Conservation (phyloP, 495 filamentous ascomycete genomes). For the Tuber microsphaerosporum region DNA sequence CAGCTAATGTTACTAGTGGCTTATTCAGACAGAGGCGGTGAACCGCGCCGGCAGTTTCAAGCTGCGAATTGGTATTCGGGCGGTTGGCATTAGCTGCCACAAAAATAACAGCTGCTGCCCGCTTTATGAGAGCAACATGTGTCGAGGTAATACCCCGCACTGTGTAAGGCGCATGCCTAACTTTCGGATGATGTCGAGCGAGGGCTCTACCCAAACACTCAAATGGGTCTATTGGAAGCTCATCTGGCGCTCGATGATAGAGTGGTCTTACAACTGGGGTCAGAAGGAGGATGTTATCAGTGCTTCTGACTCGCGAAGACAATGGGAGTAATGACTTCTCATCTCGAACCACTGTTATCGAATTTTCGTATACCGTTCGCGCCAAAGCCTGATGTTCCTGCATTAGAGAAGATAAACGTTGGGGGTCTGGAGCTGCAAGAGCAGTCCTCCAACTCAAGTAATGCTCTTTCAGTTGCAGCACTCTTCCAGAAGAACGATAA, state of each 20-base stretch:
- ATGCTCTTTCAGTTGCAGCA: slow-evolving; percentile 36
- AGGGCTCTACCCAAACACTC: slow-evolving; percentile 54
- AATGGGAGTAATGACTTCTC: slow-evolving; percentile 39
- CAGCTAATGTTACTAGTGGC: slow-evolving; percentile 41
- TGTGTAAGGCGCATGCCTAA: slow-evolving; percentile 58
- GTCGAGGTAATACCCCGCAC: slow-evolving; percentile 54
- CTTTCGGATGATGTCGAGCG: slow-evolving; percentile 50
- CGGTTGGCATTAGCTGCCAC: slow-evolving; percentile 43
- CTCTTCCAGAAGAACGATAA: slow-evolving; percentile 34
- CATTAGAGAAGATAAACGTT: slow-evolving; percentile 37
- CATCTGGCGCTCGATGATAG: slow-evolving; percentile 37
- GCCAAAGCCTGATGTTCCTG: slow-evolving; percentile 37
- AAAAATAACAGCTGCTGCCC: slow-evolving; percentile 52
- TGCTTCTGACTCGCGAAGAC: slow-evolving; percentile 26
- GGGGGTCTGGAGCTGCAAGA: slow-evolving; percentile 32
- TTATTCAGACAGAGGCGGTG: slow-evolving; percentile 40
- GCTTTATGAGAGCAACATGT: slow-evolving; percentile 55
- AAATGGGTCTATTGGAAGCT: slow-evolving; percentile 50
- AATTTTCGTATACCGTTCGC: slow-evolving; percentile 39
- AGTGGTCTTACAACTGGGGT: slow-evolving; percentile 53
- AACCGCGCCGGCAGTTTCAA: slow-evolving; percentile 39
- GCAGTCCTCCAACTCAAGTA: slow-evolving; percentile 42
- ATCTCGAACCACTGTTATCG: slow-evolving; percentile 42
- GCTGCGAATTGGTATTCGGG: slow-evolving; percentile 32
- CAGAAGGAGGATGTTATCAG: slow-evolving; percentile 54